Base-by-base conservation (phyloP, 345 rosid genomes). In the Pistacia atlantica region DNA sequence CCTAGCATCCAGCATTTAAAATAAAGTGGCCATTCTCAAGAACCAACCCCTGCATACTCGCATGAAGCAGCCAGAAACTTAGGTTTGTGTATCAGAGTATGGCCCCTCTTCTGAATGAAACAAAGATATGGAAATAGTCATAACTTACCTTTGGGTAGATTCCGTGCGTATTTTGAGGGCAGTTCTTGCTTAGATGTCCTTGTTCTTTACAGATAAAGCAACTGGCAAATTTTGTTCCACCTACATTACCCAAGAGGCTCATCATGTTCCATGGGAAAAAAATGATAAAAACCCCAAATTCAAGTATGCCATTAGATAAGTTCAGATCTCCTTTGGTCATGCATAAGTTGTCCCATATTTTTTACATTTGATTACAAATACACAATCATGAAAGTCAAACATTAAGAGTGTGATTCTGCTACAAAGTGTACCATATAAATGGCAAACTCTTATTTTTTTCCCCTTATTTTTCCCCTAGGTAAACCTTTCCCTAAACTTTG, bases 111-210 rank as follows among this genome's bases (percentile, higher is more conserved):
- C 49, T 25, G 18, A 57, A 49, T 7, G 33, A 78, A 45, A 6
- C 52, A 59, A 46, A 20, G 22, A 20, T 69, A 62, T 71, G 54
- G 62, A 72, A 11, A 35, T n/a, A 59, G 65, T 48, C 51, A 13
- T 10, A 54, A 28, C 46, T 14, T 87, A 96, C 98, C 98, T 92
- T 96, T 46, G 99, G 99, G 81, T 93, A 93, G 80, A 96, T 90
- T 76, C 99, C 98, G 66, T 81, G 91, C 67, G 90, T 72, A 87
- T 85, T 93, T 82, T 90, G 73, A 17, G 98, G 97, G 80, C 99
- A 96, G 70, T 88, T 83, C 89, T 93, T 96, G 82, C 99, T 96
- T 86, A 96, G 79, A 81, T 96, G 98, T 48, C 98, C 98, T 18
- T 57, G 83, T 81, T 80, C 90, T 51, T 93, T 90, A 71, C 99